Base-by-base conservation (phyloP, 176 grass and related monocot genomes). In the Typha latifolia region DNA sequence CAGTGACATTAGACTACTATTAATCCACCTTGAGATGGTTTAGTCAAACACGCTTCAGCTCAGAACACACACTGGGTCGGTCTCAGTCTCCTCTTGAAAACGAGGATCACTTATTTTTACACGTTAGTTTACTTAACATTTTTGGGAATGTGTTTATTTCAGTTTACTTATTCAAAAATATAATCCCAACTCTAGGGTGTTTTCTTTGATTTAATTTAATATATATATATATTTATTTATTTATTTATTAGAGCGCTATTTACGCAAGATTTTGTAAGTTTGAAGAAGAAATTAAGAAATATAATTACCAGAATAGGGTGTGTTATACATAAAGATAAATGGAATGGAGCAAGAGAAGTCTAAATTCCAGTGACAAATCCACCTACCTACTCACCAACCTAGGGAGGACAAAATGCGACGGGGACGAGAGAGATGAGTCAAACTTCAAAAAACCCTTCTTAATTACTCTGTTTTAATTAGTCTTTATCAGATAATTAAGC, bases 11-110 rank as follows among this genome's bases (percentile, higher is more conserved):
- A 18, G 10, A 57, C 19, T 57, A 57, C 1, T 18, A 57, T 57
- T 57, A 57, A 26, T 57, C 52, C 52, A 34, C 13, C 37, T 47
- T 72, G 69, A 88, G 69, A 77, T 70, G 51, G 75, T 86, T 47
- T 61, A 61, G 82, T 89, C 86, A 84, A 94, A 89, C 70, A 89
- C 85, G 85, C 67, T 75, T 82, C 22, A 12, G 9, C 37, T 48
- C 51, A 18, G 14, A 7, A 47, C 29, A 48, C 75, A 51, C 53
- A 29, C 63, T 77, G n/a, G 18, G 14, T 56, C 8, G 1, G 13
- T 6, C 6, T 55, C 32, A 4, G 5, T 34, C 32, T 34, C 32
- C 32, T 34, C 32, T 34, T 34, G 32, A 34, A 34, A 34, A 34
- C 32, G 32, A 34, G 13, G 51, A 13, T 55, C 5, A 1, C 12